Conservation (phyloP, 2,329 filamentous ascomycete species). For the Trichophyton benhamiae region DNA sequence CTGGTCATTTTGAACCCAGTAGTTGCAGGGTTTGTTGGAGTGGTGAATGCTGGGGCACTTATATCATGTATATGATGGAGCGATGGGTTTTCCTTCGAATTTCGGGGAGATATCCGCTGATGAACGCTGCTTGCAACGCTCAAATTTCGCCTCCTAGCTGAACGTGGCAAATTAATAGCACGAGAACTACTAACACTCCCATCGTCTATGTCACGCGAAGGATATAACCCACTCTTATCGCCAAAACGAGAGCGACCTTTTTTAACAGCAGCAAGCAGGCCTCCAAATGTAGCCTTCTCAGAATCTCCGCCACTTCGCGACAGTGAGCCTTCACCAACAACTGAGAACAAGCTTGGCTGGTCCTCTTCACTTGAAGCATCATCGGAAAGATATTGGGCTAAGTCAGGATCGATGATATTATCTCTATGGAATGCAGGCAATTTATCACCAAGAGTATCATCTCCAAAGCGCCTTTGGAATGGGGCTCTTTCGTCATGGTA, state of each 20-base stretch:
- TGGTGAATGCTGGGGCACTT: constrained; percentile 28
- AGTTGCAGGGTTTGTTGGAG: constrained; percentile 33
- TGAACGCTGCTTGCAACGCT: constrained; percentile 70
- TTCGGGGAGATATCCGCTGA: constrained; percentile 57
- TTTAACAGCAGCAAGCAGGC: constrained; percentile 58
- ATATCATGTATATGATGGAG: constrained; percentile 22
- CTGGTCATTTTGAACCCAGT: constrained; percentile 48
- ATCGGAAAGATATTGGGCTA: constrained; percentile 92
- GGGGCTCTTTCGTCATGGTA: constrained; percentile 70
- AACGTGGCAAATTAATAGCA: constrained; percentile 49
- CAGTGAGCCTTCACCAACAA: constrained; percentile 54
- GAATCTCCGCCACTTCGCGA: constrained; percentile 55
- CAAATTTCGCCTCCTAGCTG: constrained; percentile 62
- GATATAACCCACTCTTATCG: constrained; percentile 63
- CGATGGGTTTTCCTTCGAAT: constrained; percentile 44
- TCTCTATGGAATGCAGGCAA: constrained; percentile 94
- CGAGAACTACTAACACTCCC: constrained; percentile 51
- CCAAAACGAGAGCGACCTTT: constrained; percentile 61
- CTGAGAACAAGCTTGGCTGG: constrained; percentile 69
- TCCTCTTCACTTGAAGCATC: constrained; percentile 87
- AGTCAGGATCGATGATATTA: constrained; percentile 93
- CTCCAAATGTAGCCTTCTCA: constrained; percentile 61
- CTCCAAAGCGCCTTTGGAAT: constrained; percentile 62
- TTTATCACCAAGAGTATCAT: constrained; percentile 54
- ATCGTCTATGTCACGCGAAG: constrained; percentile 52